A percentile compares a stretch with the other conserved stretches of the same genome.
Conservation (phyloP, 2,329 filamentous ascomycete species). For the Botrytis fragariae region DNA sequence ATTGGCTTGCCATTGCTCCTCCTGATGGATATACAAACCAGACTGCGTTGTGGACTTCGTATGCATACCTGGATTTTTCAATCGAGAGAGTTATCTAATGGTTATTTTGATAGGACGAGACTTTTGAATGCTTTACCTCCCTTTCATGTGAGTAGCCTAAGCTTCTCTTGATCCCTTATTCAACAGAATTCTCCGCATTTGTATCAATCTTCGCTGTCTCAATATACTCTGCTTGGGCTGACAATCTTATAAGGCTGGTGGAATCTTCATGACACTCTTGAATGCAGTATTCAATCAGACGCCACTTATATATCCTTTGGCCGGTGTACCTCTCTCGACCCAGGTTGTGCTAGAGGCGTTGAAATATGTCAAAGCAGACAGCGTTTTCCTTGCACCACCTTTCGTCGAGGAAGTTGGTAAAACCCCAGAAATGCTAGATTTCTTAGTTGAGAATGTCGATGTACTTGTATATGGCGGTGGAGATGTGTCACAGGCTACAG, state of each 20-base stretch:
- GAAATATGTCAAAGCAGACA: neutral
- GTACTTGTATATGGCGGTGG: too few species aligned
- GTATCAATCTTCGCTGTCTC: too few species aligned
- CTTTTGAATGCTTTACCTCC: neutral
- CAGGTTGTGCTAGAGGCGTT: neutral
- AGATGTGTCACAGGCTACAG: too few species aligned
- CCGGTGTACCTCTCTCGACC: neutral
- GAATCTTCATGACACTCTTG: neutral
- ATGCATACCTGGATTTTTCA: too few species aligned
- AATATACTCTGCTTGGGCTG: too few species aligned
- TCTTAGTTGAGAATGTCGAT: too few species aligned
- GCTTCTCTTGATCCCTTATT: too few species aligned
- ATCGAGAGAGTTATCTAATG: too few species aligned
- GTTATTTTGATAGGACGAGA: neutral
- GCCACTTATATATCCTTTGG: neutral
- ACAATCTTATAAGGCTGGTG: too few species aligned
- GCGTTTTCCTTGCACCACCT: neutral
- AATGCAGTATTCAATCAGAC: neutral
- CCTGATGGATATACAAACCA: neutral
- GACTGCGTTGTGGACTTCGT: neutral
- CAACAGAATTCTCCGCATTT: too few species aligned
- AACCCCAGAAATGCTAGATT: too few species aligned
- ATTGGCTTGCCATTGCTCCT: neutral
- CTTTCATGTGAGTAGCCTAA: neutral
- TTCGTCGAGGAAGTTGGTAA: too few species aligned